phyloP scores from a whole-genome alignment of 495 filamentous ascomycete species.

The Saxophila tyrrhenica region DNA sequence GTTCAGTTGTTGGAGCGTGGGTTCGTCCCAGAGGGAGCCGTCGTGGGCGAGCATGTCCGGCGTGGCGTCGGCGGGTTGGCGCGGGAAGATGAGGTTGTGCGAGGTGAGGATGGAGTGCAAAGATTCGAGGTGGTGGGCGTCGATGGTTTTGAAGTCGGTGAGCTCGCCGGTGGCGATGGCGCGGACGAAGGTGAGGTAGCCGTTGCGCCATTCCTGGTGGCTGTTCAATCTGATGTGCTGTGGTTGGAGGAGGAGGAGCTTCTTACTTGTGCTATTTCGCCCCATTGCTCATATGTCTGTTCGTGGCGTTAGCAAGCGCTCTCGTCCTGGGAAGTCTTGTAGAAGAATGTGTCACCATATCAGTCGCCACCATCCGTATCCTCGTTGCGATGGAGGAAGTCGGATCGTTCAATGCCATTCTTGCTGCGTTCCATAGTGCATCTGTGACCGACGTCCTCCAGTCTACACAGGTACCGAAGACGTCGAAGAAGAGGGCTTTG shows the following conservation, averaged over 20 bases:
- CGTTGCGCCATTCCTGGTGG: slow-evolving; percentile 55
- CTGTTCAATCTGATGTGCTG: slow-evolving; percentile 42
- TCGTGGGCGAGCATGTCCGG: slow-evolving; percentile 18
- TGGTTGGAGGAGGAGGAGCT: not conserved
- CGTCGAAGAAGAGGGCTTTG: slow-evolving; percentile 47
- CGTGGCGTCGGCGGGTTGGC: slow-evolving; percentile 4
- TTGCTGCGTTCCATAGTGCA: slow-evolving; percentile 34
- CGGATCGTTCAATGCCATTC: slow-evolving; percentile 35
- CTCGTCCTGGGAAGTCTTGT: too few species aligned
- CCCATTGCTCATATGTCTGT: slow-evolving; percentile 18
- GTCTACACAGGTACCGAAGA: slow-evolving; percentile 71
- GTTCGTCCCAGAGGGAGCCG: slow-evolving; percentile 47
- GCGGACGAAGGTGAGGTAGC: slow-evolving; percentile 51
- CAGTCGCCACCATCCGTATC: slow-evolving; percentile 37
- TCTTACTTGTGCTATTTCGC: slow-evolving; percentile 9
- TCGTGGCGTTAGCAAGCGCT: not conserved
- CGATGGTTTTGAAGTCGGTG: slow-evolving; percentile 33
- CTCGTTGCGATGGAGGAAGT: slow-evolving; percentile 33
- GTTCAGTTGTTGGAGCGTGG: slow-evolving; percentile 45
- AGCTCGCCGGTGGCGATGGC: slow-evolving; percentile 34
- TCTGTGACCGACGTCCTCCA: slow-evolving; percentile 52
- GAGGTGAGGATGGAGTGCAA: slow-evolving; percentile 38
- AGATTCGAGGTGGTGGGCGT: slow-evolving; percentile 56
- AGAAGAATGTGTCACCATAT: slow-evolving; percentile 38
- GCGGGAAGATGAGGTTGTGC: slow-evolving; percentile 15